Evolutionary conservation across 768 basidiomycete species (phyloP), one percentile per base, ranked within the genome.

Genomic region (Tulasnella sp.): DNA sequence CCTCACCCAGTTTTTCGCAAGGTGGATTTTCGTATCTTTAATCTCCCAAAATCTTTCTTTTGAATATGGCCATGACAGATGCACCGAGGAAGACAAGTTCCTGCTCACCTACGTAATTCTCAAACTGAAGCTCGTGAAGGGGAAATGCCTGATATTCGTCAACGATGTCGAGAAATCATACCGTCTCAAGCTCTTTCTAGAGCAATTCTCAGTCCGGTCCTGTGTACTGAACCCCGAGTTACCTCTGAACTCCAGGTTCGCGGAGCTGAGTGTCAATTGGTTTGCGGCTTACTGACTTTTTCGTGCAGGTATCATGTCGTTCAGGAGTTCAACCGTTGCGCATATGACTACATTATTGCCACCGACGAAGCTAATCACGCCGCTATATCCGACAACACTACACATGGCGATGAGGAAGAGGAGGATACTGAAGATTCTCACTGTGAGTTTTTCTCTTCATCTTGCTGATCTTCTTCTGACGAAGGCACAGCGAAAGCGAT

Each of bases 331-430:
- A 99, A 99, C 80, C 92, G 93, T 76, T 97, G 97, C 1, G 93
- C 97, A 8, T 98, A 98, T 77, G 95, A 99, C 79, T 98, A 98
- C 79, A 94, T 98, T 75, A 97, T 99, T 70, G 97, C 97, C 0
- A 96, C 95, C 11, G 96, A 98, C 78, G 97, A 98, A 80, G 88
- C 87, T 59, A 40, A 59, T 37, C 22, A 63, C n/a, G 26, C 63
- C 9, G 47, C 47, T 40, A 40, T 16, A 7, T 16, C 40, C 8
- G 40, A 16, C 7, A 40, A 16, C 16, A 16, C 40, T 17, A 17
- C 44, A 47, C 11, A 47, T 19, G 69, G 73, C 64, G 79, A 78
- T 5, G 63, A 62, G 5, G 80, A 79, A 14, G 79, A 79, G 1
- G 80, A 77, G 16, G 83, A 77, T n/a, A 80, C 79, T 35, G 82